phyloP scores from a whole-genome alignment of 306 rosid species.

The Hylodesmum podocarpum region DNA sequence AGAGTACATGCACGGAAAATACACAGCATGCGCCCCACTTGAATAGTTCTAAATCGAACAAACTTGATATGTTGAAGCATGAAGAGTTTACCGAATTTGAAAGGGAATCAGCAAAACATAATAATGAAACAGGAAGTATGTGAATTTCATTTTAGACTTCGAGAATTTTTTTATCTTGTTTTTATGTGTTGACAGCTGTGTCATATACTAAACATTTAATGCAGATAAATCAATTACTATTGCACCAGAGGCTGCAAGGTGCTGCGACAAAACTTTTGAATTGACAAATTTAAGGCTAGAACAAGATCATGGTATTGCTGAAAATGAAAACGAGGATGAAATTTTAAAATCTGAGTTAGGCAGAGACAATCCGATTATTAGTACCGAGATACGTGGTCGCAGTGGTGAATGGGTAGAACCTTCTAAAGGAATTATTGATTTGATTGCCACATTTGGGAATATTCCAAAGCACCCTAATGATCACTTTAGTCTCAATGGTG shows the following conservation, averaged over 20 bases:
- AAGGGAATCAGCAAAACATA: slow-evolving; percentile 35
- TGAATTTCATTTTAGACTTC: slow-evolving; percentile 1
- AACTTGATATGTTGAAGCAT: slow-evolving; percentile 32
- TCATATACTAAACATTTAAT: slow-evolving; percentile 28
- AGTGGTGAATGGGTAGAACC: slow-evolving; percentile 31
- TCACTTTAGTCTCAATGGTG: slow-evolving; percentile 24
- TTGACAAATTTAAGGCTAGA: slow-evolving; percentile 29
- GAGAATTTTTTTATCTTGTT: neutral
- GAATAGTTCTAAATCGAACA: slow-evolving; percentile 43
- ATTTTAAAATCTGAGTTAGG: slow-evolving; percentile 27
- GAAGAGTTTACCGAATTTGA: slow-evolving; percentile 33
- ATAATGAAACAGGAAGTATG: slow-evolving; percentile 43
- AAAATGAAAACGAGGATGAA: slow-evolving; percentile 33
- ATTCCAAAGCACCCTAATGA: slow-evolving; percentile 22
- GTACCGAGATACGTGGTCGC: slow-evolving; percentile 23
- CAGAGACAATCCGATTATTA: slow-evolving; percentile 19
- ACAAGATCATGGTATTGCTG: slow-evolving; percentile 21
- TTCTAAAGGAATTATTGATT: slow-evolving; percentile 49
- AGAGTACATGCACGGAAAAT: slow-evolving; percentile 48
- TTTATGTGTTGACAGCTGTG: neutral
- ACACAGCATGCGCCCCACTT: slow-evolving; percentile 47
- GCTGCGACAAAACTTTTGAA: slow-evolving; percentile 38
- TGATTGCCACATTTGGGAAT: slow-evolving; percentile 53
- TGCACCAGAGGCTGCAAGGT: slow-evolving; percentile 36
- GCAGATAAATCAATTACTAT: slow-evolving; percentile 42